phyloP scores from a whole-genome alignment of 2,329 filamentous ascomycete species.

The Ustulina deusta region DNA sequence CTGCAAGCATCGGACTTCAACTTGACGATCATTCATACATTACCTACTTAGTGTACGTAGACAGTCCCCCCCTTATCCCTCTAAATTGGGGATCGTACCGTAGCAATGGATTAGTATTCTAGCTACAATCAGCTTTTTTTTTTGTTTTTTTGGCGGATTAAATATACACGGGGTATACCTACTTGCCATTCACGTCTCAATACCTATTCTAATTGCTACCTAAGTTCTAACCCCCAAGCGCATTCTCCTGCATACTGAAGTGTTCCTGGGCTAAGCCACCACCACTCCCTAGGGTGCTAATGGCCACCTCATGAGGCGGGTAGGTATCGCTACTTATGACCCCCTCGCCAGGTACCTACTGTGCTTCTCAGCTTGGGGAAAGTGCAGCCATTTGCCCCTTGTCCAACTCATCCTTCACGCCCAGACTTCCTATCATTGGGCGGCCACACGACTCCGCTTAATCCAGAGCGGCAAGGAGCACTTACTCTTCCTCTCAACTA shows the following conservation, averaged over 20 bases:
- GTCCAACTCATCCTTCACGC: constrained; percentile 39
- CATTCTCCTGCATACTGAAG: neutral
- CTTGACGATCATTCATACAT: neutral
- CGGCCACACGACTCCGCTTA: constrained; percentile 23
- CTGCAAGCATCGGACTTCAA: neutral
- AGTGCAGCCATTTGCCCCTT: constrained; percentile 1
- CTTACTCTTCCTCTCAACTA: constrained; percentile 21
- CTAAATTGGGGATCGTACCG: too few relatives aligned
- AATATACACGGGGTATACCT: too few relatives aligned
- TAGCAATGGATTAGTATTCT: too few relatives aligned
- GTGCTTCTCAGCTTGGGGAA: constrained; percentile 5
- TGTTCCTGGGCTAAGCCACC: constrained; percentile 11
- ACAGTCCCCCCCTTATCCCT: neutral
- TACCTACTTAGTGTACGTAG: neutral
- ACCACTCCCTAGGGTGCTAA: neutral
- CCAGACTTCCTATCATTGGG: constrained; percentile 42
- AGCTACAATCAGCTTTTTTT: too few relatives aligned
- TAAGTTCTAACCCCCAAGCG: neutral
- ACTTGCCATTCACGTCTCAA: neutral
- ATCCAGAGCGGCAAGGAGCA: constrained; percentile 31
- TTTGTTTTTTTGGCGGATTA: too few relatives aligned
- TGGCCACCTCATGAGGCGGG: neutral
- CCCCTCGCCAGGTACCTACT: neutral
- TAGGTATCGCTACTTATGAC: neutral
- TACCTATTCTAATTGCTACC: neutral